phyloP scores from a whole-genome alignment of 2,329 filamentous ascomycete species.

The Verticillium dahliae region DNA sequence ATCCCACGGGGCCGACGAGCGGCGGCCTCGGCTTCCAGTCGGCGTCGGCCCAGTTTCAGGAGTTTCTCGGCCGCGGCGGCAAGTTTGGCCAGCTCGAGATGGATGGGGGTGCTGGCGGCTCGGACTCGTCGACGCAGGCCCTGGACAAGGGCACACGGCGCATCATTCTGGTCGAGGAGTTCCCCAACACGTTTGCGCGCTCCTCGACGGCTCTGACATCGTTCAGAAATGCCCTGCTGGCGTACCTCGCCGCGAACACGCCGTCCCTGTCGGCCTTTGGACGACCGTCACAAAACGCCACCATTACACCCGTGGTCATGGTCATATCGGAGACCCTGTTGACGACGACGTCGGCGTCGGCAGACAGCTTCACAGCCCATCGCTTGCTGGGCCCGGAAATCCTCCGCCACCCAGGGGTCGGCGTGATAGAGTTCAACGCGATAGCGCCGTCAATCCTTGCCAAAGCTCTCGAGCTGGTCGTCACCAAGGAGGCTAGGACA shows the following conservation, averaged over 20 bases:
- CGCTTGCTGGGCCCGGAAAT: constrained; percentile 83
- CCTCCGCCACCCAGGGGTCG: constrained; percentile 70
- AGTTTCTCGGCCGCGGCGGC: constrained; percentile 78
- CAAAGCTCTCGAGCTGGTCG: constrained; percentile 75
- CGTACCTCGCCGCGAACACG: constrained; percentile 65
- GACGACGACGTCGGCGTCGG: constrained; percentile 75
- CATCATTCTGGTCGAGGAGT: constrained; percentile 74
- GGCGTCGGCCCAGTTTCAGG: constrained; percentile 76
- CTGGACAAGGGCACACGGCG: constrained; percentile 21
- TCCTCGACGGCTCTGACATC: constrained; percentile 58
- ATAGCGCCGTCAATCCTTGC: constrained; percentile 80
- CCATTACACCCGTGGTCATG: constrained; percentile 71
- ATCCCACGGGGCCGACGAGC: constrained; percentile 58
- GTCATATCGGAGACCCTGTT: constrained; percentile 87
- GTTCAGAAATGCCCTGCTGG: constrained; percentile 69
- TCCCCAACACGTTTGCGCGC: constrained; percentile 67
- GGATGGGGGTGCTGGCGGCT: constrained; percentile 22
- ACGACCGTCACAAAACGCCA: constrained; percentile 32
- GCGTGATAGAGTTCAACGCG: constrained; percentile 84
- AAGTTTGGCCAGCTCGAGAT: constrained; percentile 67
- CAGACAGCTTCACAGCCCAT: constrained; percentile 90
- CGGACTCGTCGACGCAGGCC: constrained; percentile 16
- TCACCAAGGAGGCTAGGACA: constrained; percentile 77
- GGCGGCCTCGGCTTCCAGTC: constrained; percentile 60
- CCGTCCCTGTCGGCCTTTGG: constrained; percentile 45